These are phyloP conservation scores for Hymenochaete sp. DNA, from an alignment of 1,284 basidiomycete species.

Conservation along the genomic window DNA sequence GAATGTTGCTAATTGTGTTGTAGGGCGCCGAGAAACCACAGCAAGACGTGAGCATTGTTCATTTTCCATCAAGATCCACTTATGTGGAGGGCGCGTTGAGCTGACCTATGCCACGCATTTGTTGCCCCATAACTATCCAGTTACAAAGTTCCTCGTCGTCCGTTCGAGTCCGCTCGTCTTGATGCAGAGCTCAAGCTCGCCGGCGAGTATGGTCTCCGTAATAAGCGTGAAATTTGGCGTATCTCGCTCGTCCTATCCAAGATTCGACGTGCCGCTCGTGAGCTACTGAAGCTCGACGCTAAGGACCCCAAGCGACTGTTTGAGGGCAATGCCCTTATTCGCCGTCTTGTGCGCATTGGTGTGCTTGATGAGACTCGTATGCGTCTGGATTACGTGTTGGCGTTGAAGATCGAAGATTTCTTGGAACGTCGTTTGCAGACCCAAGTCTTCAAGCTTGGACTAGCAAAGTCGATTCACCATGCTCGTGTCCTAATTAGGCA, in stretches of 20 bases:
- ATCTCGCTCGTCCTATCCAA: constrained; percentile 97
- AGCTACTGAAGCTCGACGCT: constrained; percentile 98
- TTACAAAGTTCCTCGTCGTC: constrained; percentile 97
- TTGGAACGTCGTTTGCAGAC: constrained; percentile 99
- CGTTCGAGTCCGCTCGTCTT: constrained; percentile 96
- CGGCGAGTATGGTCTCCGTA: constrained; percentile 99
- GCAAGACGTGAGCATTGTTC: constrained; percentile 73
- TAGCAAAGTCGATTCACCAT: constrained; percentile 98
- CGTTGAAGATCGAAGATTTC: constrained; percentile 99
- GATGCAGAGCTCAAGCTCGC: constrained; percentile 99
- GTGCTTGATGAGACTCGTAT: constrained; percentile 99
- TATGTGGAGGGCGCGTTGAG: constrained; percentile 53
- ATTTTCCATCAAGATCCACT: constrained; percentile 56
- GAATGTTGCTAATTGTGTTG: constrained; percentile 31
- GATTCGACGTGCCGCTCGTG: constrained; percentile 99
- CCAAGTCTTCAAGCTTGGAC: constrained; percentile 98
- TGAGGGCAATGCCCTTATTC: constrained; percentile 99
- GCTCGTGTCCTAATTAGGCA: constrained; percentile 97
- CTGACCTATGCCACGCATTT: constrained; percentile 54
- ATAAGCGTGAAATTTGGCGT: constrained; percentile 99
- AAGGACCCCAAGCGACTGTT: constrained; percentile 99
- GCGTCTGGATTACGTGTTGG: constrained; percentile 99
- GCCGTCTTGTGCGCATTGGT: constrained; percentile 97
- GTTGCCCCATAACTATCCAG: constrained; percentile 47
- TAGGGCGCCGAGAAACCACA: constrained; percentile 82